These are phyloP conservation scores for Termitomyces sp. DNA, from an alignment of 768 basidiomycete species.

Conservation along the genomic window DNA sequence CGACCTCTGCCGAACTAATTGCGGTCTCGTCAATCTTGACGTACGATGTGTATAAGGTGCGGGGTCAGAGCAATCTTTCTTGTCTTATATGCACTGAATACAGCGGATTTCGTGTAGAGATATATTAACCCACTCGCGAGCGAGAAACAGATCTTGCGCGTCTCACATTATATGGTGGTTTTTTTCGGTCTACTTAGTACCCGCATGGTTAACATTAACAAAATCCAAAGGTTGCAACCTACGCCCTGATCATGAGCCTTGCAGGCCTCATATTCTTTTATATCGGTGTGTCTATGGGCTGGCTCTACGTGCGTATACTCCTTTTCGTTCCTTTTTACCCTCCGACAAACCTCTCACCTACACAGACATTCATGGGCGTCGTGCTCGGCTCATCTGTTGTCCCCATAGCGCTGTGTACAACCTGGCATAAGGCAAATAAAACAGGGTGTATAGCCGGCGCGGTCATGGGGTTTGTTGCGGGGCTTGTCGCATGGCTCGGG, in stretches of 20 bases:
- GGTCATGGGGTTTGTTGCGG: slow-evolving; percentile 60
- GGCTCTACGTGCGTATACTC: slow-evolving; percentile 68
- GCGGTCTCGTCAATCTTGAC: slow-evolving; percentile 83
- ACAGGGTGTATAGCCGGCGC: slow-evolving; percentile 74
- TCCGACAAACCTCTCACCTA: not conserved
- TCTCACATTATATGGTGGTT: slow-evolving; percentile 68
- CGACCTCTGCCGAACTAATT: slow-evolving; percentile 87
- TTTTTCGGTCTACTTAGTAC: not conserved
- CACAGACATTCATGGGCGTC: slow-evolving; percentile 83
- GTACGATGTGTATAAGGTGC: slow-evolving; percentile 79
- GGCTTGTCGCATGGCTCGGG: slow-evolving; percentile 81
- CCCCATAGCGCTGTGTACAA: slow-evolving; percentile 83
- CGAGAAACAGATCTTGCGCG: slow-evolving; percentile 61
- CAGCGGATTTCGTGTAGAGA: slow-evolving; percentile 26
- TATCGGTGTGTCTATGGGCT: slow-evolving; percentile 90
- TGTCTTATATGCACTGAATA: not conserved
- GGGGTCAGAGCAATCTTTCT: not conserved
- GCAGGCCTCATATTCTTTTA: slow-evolving; percentile 84
- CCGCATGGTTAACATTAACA: not conserved
- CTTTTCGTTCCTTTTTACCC: not conserved
- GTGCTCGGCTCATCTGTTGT: slow-evolving; percentile 82
- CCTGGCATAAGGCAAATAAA: slow-evolving; percentile 83
- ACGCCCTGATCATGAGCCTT: slow-evolving; percentile 75
- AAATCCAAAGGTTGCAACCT: slow-evolving; percentile 48
- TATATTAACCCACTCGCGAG: slow-evolving; percentile 83